These are phyloP conservation scores for Penicillium goetzii DNA, from an alignment of 495 filamentous ascomycete genomes.

Conservation along the genomic window DNA sequence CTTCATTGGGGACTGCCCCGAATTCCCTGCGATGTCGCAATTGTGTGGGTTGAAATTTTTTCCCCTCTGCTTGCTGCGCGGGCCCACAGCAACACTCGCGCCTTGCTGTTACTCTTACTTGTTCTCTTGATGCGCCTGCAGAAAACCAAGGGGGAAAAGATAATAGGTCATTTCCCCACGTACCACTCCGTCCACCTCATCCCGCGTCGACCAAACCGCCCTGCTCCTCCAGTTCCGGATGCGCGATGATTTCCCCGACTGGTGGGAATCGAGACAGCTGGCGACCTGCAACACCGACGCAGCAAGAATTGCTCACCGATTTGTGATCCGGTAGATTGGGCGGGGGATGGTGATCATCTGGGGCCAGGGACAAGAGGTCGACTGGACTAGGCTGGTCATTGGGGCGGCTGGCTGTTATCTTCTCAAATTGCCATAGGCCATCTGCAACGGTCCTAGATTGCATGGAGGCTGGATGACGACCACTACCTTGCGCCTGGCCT, in stretches of 20 bases:
- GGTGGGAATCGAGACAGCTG: constrained; percentile 20
- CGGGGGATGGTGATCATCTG: neutral
- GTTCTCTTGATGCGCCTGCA: constrained; percentile 17
- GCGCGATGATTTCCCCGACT: constrained; percentile 7
- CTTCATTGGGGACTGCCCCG: constrained; percentile 10
- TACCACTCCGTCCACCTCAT: constrained; percentile 10
- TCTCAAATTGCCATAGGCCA: neutral
- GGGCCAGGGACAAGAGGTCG: neutral
- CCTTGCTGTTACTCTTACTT: constrained; percentile 22
- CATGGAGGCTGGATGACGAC: neutral
- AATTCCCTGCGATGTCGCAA: neutral
- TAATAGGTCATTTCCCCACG: constrained; percentile 1
- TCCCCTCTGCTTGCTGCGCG: constrained; percentile 18
- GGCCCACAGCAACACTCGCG: constrained; percentile 16
- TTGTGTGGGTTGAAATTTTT: constrained; percentile 22
- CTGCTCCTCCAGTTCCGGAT: constrained; percentile 14
- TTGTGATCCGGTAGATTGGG: neutral
- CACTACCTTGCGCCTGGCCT: neutral
- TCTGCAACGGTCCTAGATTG: neutral
- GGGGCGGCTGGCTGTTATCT: neutral
- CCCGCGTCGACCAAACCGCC: constrained; percentile 9
- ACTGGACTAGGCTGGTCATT: neutral
- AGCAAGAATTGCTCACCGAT: constrained; percentile 9
- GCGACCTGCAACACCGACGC: neutral
- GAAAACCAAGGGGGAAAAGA: constrained; percentile 12